Evolutionary conservation across 805 yeast genomes (phyloP).

Genomic region (Barnettozyma pratensis): DNA sequence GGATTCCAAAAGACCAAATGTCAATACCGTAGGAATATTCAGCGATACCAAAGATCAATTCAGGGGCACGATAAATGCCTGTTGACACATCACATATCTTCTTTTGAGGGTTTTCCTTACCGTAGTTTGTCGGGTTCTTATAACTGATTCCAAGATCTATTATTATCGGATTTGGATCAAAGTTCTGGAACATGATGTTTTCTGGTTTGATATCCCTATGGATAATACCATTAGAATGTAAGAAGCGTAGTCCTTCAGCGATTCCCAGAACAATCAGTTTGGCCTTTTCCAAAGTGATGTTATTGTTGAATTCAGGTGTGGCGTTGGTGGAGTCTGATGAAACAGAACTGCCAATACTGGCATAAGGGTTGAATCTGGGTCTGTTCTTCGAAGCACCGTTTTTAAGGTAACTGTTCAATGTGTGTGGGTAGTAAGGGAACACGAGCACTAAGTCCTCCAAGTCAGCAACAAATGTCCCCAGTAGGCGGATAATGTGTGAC

Average conservation of each 20-base stretch:
- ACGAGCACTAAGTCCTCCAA: constrained; percentile 35
- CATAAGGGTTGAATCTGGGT: constrained; percentile 31
- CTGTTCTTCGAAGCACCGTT: constrained; percentile 24
- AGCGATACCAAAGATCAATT: constrained; percentile 54
- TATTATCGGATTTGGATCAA: constrained; percentile 29
- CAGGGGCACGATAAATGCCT: constrained; percentile 69
- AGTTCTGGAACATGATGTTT: constrained; percentile 51
- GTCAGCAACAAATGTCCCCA: constrained; percentile 22
- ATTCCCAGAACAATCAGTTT: constrained; percentile 31
- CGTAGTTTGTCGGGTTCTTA: constrained; percentile 48
- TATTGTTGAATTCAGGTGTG: constrained; percentile 10
- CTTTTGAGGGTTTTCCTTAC: constrained; percentile 40
- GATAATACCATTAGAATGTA: constrained; percentile 72
- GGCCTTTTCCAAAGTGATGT: constrained; percentile 13
- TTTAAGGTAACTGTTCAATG: constrained; percentile 32
- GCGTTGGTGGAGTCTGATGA: constrained; percentile 13
- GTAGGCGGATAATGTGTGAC: constrained; percentile 16
- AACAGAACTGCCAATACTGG: constrained; percentile 4
- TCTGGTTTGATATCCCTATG: constrained; percentile 93
- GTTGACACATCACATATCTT: constrained; percentile 58
- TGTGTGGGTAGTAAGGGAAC: constrained; percentile 35
- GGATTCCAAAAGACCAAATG: constrained; percentile 67
- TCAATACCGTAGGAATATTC: constrained; percentile 55
- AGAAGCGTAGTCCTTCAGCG: constrained; percentile 47
- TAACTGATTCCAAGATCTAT: constrained; percentile 39